Evolutionary conservation across 352 stramenopile genomes (phyloP), one percentile per base, ranked within the genome.

Genomic region (Globisporangium nunn): DNA sequence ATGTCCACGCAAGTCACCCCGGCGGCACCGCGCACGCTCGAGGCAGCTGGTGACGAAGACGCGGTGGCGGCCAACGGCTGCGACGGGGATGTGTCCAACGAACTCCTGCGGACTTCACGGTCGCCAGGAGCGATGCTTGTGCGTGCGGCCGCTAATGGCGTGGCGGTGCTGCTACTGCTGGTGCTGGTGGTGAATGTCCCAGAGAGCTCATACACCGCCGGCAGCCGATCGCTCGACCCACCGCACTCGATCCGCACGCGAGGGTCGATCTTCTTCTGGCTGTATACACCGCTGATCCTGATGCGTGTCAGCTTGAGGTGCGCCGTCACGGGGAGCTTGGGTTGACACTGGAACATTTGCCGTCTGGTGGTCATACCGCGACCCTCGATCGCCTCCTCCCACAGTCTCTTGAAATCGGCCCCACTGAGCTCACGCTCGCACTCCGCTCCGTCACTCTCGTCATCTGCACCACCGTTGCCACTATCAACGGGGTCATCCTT

Each of bases 211-310:
- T 74, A 75, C 28, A 56, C 54, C 39, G 30, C 40, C 15, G 39
- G 31, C 18, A n/a, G 35, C 12, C 37, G 37, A 5, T 63, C 41
- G n/a, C 28, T 53, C 1, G 59, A 62, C 4, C 50, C 50, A 3
- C 75, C 73, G 43, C 75, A 84, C 46, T 84, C 75, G 37, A 88
- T 63, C 23, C 56, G 64, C 12, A 85, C 63, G n/a, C 74, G 77
- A 54, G 75, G 79, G 39, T 88, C 77, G 0, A 72, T 65, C 8
- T 73, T 75, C 50, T 81, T 85, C 47, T 82, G 62, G 1, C 50
- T 53, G 39, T 80, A 71, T 50, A 79, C 54, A 44, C 77, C 77
- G n/a, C 58, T 59, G 18, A 88, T 60, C 18, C 70, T 61, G 29
- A 88, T 70, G 10, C 50, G 55, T 4, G 72, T 55, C 4, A 88